Evolutionary conservation across 305 asterid species (phyloP).

Genomic region (Galium porrigens): DNA sequence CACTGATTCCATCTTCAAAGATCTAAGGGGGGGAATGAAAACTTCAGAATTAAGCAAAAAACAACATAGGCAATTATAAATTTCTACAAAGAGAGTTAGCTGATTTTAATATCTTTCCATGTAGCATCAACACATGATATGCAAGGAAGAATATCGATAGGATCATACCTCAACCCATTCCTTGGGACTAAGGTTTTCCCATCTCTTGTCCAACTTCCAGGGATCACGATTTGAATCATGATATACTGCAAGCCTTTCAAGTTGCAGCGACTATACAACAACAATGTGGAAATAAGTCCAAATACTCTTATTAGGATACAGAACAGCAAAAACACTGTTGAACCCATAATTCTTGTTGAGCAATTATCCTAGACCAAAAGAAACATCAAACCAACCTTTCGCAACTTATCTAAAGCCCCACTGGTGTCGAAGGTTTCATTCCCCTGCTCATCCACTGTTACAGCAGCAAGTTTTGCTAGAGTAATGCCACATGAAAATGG

Average conservation of each 20-base stretch:
- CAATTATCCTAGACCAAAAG: conserved; percentile 17
- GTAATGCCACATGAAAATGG: conserved; percentile 93
- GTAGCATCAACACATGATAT: conserved; percentile 6
- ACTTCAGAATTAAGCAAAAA: conserved; percentile 10
- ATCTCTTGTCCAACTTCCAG: conserved; percentile 75
- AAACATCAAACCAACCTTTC: conserved; percentile 48
- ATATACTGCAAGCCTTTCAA: conserved; percentile 93
- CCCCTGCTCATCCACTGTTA: conserved; percentile 94
- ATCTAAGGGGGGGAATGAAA: conserved; percentile 30
- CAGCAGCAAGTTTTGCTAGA: conserved; percentile 96
- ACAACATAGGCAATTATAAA: conserved; percentile 17
- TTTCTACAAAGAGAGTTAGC: neutral
- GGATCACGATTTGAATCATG: conserved; percentile 79
- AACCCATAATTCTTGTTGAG: neutral
- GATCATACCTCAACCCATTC: conserved; percentile 84
- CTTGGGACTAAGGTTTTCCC: conserved; percentile 91
- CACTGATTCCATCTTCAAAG: conserved; percentile 85
- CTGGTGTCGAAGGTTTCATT: conserved; percentile 96
- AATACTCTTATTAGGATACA: conserved; percentile 10
- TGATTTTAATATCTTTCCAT: neutral
- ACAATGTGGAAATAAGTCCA: conserved; percentile 16
- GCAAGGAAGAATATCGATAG: conserved; percentile 8
- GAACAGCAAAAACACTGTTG: neutral
- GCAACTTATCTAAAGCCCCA: conserved; percentile 93
- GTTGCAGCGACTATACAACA: conserved; percentile 66